phyloP scores from a whole-genome alignment of 768 basidiomycete species.

The Botryobasidium botryosum region DNA sequence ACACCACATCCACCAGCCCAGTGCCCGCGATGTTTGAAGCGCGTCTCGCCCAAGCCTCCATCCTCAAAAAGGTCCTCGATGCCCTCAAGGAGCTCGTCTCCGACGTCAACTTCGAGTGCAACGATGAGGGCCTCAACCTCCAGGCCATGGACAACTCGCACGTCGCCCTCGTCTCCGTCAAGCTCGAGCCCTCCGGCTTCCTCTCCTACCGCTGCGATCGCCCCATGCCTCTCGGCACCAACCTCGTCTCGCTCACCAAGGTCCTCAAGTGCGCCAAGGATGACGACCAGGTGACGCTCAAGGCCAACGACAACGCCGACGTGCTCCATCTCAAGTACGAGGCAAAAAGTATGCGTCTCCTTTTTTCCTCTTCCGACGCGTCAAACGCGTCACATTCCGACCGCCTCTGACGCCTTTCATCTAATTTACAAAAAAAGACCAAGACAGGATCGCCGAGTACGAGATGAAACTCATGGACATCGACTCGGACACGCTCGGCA shows the following conservation, averaged over 20 bases:
- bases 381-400: no score
- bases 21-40: slow-evolving; percentile 68
- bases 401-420: neutral
- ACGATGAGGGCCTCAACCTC: slow-evolving; percentile 82
- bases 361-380: neutral
- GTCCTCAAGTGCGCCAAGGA: slow-evolving; percentile 96
- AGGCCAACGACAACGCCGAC: slow-evolving; percentile 83
- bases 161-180: slow-evolving; percentile 87
- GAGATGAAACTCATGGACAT: slow-evolving; percentile 99
- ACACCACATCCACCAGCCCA: neutral
- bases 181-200: slow-evolving; percentile 67
- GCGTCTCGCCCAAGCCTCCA: slow-evolving; percentile 68
- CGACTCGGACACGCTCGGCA: slow-evolving; percentile 83
- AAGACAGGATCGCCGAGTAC: slow-evolving; percentile 91
- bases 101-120: slow-evolving; percentile 96
- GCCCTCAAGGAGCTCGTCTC: slow-evolving; percentile 95
- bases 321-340: slow-evolving; percentile 80
- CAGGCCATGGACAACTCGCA: slow-evolving; percentile 99
- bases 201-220: slow-evolving; percentile 83
- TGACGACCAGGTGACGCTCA: slow-evolving; percentile 80
- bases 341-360: slow-evolving; percentile 43
- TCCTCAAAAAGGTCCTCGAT: slow-evolving; percentile 85
- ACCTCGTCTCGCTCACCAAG: slow-evolving; percentile 77
- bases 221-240: slow-evolving; percentile 80
- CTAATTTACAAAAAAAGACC: slow-evolving; percentile 31